Evolutionary conservation across 2,329 filamentous ascomycete species (phyloP), one percentile per base, ranked within the genome.

Genomic region (Cytospora paraplurivora): DNA sequence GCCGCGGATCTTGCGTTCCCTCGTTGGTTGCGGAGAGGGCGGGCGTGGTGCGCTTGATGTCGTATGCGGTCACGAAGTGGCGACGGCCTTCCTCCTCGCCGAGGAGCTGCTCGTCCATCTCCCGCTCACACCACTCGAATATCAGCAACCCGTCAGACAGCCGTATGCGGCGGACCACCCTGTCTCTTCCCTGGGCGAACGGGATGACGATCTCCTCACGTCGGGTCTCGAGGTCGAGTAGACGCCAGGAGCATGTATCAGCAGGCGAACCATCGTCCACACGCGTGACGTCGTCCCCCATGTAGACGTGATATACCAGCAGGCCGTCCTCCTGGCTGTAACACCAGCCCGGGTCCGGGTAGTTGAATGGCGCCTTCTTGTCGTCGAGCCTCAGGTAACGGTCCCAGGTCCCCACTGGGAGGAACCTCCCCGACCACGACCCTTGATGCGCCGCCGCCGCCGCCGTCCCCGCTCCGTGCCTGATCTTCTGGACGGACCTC

Each of bases 81-180:
- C 81, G 78, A 72, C 84, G 80, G 1, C 84, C 81, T 1, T 76
- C 75, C 66, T 83, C 81, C 55, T 75, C 74, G 62, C 81, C 78
- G 70, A 84, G 82, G 27, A 83, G 71, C 71, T 80, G 78, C 70
- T 84, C 80, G 66, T 79, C 53, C 1, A 81, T 74, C 34, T 79
- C 75, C 2, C 76, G 72, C 69, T 86, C 83, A 56, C 83, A 85
- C 85, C 86, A 88, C 70, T 88, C 86, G n/a, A 89, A 74, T 19
- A 88, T 69, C n/a, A 89, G 74, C n/a, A 87, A 75, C 1, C 76
- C 76, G 38, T 81, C 75, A 37, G 80, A 78, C 4, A 88, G 74
- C 15, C 85, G 79, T 4, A 86, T 72, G 13, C 85, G 79, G 13
- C 86, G 78, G 33, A 88, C 75, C 38, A 83, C 77, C 67, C 81